Evolutionary conservation across 2,329 filamentous ascomycete species (phyloP).

Genomic region (Elsinoe fawcettii): DNA sequence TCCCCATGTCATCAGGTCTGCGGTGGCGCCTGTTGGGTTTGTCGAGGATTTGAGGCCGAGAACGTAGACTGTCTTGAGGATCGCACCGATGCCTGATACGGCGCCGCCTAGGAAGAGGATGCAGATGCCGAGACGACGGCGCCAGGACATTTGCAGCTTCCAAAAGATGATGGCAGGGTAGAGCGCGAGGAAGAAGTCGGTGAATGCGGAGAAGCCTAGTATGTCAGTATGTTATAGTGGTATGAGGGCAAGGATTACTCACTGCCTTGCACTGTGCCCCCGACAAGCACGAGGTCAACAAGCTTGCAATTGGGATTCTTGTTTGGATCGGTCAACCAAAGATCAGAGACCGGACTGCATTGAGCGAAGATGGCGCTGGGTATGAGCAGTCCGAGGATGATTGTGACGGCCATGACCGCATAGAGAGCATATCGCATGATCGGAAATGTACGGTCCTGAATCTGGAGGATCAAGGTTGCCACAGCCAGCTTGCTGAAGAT

Average conservation of each 20-base stretch:
- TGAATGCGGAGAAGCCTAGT: slow-evolving; percentile 11
- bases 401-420: not conserved
- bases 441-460: not conserved
- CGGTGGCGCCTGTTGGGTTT: slow-evolving; percentile 6
- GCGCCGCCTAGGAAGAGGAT: slow-evolving; percentile 14
- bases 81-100: slow-evolving; percentile 11
- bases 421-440: slow-evolving; percentile 10
- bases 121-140: slow-evolving; percentile 6
- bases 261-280: slow-evolving; percentile 9
- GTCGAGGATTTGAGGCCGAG: not conserved
- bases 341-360: slow-evolving; percentile 2
- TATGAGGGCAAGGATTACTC: not conserved
- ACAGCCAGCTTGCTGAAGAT: slow-evolving; percentile 11
- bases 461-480: slow-evolving; percentile 5
- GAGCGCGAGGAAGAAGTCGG: slow-evolving; percentile 16
- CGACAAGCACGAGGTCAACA: not conserved
- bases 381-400: slow-evolving; percentile 2
- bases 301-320: slow-evolving; percentile 2
- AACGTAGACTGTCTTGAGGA: slow-evolving; percentile 12
- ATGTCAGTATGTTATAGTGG: not conserved
- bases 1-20: slow-evolving; percentile 10
- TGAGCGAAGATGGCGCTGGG: slow-evolving; percentile 4
- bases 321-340: slow-evolving; percentile 6
- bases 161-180: slow-evolving; percentile 16
- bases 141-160: slow-evolving; percentile 14